A percentile compares a stretch with the other conserved stretches of the same genome.
These are phyloP conservation scores for Cornus suecica DNA, from an alignment of 148 eudicot species.

Conservation along the genomic window DNA sequence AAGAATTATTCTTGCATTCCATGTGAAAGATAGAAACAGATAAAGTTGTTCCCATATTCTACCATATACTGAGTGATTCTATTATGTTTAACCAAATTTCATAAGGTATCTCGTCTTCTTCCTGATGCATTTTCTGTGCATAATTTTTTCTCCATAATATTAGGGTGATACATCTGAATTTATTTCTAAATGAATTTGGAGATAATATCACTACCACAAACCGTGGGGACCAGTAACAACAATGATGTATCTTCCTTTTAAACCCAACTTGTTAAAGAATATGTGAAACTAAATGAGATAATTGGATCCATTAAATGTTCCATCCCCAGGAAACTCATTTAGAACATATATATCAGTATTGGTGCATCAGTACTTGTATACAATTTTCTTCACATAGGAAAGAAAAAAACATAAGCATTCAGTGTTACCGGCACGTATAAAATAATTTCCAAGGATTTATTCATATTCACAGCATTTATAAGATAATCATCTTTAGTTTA, in stretches of 20 bases:
- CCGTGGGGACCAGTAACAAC: not conserved
- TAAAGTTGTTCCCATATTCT: not conserved
- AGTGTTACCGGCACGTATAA: not conserved
- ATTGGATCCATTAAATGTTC: not conserved
- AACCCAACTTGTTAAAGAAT: not conserved
- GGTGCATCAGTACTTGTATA: too few relatives aligned
- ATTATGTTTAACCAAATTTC: not conserved
- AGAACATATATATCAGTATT: too few relatives aligned
- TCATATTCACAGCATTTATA: not conserved
- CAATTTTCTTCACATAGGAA: too few relatives aligned
- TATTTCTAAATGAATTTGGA: not conserved
- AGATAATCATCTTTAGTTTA: not conserved
- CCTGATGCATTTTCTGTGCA: not conserved
- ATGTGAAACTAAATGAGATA: too few relatives aligned
- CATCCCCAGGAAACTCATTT: not conserved
- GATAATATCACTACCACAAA: not conserved
- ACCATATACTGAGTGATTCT: not conserved
- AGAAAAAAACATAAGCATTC: too few relatives aligned
- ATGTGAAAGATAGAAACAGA: not conserved
- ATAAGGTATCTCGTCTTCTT: not conserved
- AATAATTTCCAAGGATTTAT: not conserved
- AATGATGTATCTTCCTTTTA: not conserved
- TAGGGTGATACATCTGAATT: not conserved
- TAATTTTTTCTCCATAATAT: too few relatives aligned
- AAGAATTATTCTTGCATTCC: not conserved